A percentile compares a stretch with the other conserved stretches of the same genome.
These are phyloP conservation scores for Protomyces inundatus DNA, from an alignment of 1,139 yeast species.

Conservation along the genomic window DNA sequence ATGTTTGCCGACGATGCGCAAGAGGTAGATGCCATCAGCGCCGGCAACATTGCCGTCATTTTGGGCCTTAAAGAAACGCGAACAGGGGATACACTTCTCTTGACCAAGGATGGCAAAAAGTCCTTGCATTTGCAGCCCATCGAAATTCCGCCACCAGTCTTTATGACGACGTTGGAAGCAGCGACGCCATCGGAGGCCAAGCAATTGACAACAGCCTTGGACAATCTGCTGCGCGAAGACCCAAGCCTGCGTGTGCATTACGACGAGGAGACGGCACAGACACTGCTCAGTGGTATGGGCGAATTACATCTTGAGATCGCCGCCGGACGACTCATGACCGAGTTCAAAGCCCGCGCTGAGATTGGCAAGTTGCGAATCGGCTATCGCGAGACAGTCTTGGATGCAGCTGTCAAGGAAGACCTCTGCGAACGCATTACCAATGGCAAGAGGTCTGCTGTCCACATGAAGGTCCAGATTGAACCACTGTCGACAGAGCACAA, in stretches of 20 bases:
- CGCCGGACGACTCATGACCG: slow-evolving; percentile 66
- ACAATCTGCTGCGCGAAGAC: slow-evolving; percentile 68
- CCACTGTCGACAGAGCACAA: background rate
- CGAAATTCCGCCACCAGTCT: slow-evolving; percentile 84
- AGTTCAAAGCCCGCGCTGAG: slow-evolving; percentile 74
- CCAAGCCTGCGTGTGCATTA: slow-evolving; percentile 61
- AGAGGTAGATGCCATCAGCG: slow-evolving; percentile 55
- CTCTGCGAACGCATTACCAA: slow-evolving; percentile 1
- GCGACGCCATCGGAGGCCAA: slow-evolving; percentile 72
- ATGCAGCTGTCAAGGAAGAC: background rate
- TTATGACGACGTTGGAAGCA: slow-evolving; percentile 81
- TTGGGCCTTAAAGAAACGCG: slow-evolving; percentile 67
- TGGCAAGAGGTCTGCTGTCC: background rate
- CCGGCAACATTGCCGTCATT: slow-evolving; percentile 90
- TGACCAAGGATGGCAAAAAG: slow-evolving; percentile 36
- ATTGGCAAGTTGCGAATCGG: slow-evolving; percentile 82
- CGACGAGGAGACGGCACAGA: slow-evolving; percentile 87
- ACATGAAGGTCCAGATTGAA: background rate
- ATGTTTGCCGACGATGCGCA: slow-evolving; percentile 89
- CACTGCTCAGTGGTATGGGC: slow-evolving; percentile 90
- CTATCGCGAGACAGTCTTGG: slow-evolving; percentile 54
- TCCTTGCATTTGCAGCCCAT: slow-evolving; percentile 63
- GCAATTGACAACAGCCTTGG: slow-evolving; percentile 61
- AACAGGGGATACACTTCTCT: slow-evolving; percentile 85
- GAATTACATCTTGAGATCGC: slow-evolving; percentile 89